These are phyloP conservation scores for Fistulinella cinereoalba DNA, from an alignment of 1,284 basidiomycete species.

Conservation along the genomic window DNA sequence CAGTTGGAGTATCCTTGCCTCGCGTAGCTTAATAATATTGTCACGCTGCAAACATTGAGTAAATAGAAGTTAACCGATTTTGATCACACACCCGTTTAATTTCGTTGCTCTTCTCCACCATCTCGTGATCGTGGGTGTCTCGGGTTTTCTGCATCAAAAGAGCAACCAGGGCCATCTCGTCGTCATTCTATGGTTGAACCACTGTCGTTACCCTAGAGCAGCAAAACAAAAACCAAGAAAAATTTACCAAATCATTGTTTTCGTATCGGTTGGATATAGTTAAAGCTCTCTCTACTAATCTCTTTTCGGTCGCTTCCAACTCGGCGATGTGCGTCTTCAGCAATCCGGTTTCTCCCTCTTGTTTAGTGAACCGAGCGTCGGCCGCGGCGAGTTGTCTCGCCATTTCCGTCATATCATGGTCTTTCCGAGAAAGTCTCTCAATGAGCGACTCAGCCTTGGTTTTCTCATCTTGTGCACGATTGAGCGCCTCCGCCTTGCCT, in stretches of 20 bases:
- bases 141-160: conserved; percentile 41
- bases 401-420: conserved; percentile 22
- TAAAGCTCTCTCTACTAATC: conserved; percentile 23
- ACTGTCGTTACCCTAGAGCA: conserved; percentile 9
- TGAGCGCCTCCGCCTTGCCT: conserved; percentile 19
- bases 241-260: conserved; percentile 41
- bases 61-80: conserved; percentile 4
- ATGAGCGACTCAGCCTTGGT: conserved; percentile 21
- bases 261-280: conserved; percentile 39
- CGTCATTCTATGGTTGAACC: conserved; percentile 38
- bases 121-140: conserved; percentile 46
- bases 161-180: conserved; percentile 47
- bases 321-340: conserved; percentile 29
- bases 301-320: conserved; percentile 29
- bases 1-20: conserved; percentile 40
- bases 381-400: conserved; percentile 18
- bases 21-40: conserved; percentile 38
- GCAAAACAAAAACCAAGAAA: conserved; percentile 2
- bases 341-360: conserved; percentile 23
- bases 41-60: conserved; percentile 39
- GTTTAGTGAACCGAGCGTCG: conserved; percentile 21
- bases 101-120: conserved; percentile 51
- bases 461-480: conserved; percentile 21
- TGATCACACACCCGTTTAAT: conserved; percentile 43
- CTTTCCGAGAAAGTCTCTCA: conserved; percentile 22